Evolutionary conservation across 768 basidiomycete genomes (phyloP), one percentile per base, ranked within the genome.

Genomic region (Pleurotus platypus): DNA sequence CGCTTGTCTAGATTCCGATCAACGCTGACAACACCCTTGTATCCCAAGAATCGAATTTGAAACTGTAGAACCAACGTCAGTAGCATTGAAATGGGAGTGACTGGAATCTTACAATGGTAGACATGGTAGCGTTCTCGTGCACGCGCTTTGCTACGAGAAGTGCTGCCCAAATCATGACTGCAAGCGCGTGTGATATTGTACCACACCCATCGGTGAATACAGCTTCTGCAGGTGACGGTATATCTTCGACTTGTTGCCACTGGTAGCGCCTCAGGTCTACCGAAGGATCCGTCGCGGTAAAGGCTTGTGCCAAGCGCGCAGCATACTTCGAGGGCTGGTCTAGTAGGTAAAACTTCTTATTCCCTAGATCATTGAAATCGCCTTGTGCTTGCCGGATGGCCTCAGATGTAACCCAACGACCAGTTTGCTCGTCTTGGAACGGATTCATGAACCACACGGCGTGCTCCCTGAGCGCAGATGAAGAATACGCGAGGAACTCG

Each of bases 31-130:
- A 94, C 82, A 0, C 92, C 93, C 68, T 94, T 94, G 70, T 78
- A 91, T 16, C 90, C 92, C 46, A 93, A 67, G 66, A 93, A 89
- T 46, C 92, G 84, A 49, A 93, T 92, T 72, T 90, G 90, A 66
- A 85, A 89, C 79, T 88, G 55, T 22, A 45, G 22, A 35, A 58
- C 46, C 12, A 4, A 4, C 49, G 54, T 38, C 57, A 39, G 38
- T 53, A 42, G 35, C 15, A 54, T 22, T 7, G 7, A 46, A 50
- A 26, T 38, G 15, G 22, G 18, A 13, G 43, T 7, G n/a, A 55
- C n/a, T 12, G 22, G 35, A 63, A 22, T 73, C 84, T 72, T 61
- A 89, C 89, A 3, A 82, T 88, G 46, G 80, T 82, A 13, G 89
- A 88, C 58, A 77, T 66, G 9, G 82, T 59, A 0, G 72, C 64